Conservation (phyloP, 179 eudicot species). For the Silene coronaria region DNA sequence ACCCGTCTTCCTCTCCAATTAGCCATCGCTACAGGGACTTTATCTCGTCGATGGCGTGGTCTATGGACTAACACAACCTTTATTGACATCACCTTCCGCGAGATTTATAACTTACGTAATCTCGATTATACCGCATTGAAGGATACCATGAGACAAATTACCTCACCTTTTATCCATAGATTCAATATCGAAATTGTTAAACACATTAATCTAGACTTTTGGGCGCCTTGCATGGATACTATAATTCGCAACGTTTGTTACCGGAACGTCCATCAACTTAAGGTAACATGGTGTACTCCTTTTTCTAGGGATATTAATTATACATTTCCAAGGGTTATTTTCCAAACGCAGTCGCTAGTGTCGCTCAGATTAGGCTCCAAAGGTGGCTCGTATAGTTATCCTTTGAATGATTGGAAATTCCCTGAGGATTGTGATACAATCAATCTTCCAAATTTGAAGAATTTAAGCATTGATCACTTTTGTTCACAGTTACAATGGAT, state of each 20-base stretch:
- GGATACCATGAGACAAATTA: background rate
- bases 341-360: background rate
- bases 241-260: background rate
- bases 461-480: background rate
- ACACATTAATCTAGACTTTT: no score
- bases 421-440: background rate
- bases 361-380: background rate
- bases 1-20: background rate
- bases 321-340: background rate
- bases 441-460: slow-evolving; percentile 5
- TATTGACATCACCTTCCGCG: background rate
- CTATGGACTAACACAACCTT: slow-evolving; percentile 4
- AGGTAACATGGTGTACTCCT: background rate
- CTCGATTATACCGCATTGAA: background rate
- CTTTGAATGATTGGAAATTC: background rate
- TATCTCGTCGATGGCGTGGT: slow-evolving; percentile 3
- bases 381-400: no score
- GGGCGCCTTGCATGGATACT: background rate
- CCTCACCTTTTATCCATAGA: background rate
- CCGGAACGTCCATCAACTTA: background rate
- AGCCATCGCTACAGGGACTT: background rate
- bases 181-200: background rate
- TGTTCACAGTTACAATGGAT: no score
- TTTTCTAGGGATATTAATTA: no score
- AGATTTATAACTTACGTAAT: background rate